A percentile compares a stretch with the other conserved stretches of the same genome.
These are phyloP conservation scores for Sanghuangporus weigelae DNA, from an alignment of 1,284 basidiomycete species.

Conservation along the genomic window DNA sequence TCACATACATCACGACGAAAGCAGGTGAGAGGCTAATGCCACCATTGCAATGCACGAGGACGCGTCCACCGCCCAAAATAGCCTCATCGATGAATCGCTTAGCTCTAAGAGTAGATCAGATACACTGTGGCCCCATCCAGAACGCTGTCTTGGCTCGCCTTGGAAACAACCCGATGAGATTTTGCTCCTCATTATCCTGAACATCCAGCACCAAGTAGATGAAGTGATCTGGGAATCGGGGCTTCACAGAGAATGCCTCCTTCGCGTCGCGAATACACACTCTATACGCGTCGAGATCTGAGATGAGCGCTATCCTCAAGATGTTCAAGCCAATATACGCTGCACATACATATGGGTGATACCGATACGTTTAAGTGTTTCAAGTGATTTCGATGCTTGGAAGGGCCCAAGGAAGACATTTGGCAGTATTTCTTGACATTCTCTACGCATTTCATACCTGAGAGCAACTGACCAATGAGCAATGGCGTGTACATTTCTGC, in stretches of 20 bases:
- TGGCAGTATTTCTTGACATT: conserved; percentile 89
- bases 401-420: conserved; percentile 84
- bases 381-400: conserved; percentile 77
- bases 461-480: not conserved
- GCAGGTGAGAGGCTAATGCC: conserved; percentile 85
- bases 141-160: conserved; percentile 36
- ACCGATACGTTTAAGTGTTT: conserved; percentile 55
- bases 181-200: conserved; percentile 87
- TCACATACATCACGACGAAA: conserved; percentile 89
- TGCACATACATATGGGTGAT: conserved; percentile 83
- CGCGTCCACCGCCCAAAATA: conserved; percentile 61
- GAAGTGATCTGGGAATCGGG: conserved; percentile 81
- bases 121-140: conserved; percentile 5
- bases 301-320: conserved; percentile 7
- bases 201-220: conserved; percentile 81
- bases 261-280: conserved; percentile 84
- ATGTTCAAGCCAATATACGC: conserved; percentile 2
- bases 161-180: conserved; percentile 81
- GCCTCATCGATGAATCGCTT: conserved; percentile 77
- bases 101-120: conserved; percentile 43
- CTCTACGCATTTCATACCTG: conserved; percentile 92
- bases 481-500: conserved; percentile 6
- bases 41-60: conserved; percentile 89
- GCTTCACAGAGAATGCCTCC: conserved; percentile 83
- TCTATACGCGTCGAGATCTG: conserved; percentile 33